Conservation (phyloP, 306 rosid genomes). For the Calophaca sinica region DNA sequence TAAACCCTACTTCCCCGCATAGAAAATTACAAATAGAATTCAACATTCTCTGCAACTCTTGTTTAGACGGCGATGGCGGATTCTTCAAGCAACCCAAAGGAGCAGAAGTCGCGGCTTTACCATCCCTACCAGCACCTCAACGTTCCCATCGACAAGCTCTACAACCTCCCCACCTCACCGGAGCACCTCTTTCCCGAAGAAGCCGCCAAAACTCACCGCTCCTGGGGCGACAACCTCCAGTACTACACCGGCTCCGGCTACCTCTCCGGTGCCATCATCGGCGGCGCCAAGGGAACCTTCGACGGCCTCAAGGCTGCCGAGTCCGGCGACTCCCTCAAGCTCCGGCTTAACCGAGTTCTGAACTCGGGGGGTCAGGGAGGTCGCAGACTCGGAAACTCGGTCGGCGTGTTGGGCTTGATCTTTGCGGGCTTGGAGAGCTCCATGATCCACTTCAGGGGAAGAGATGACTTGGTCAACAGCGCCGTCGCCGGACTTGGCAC, state of each 20-base stretch:
- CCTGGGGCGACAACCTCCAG: conserved; percentile 75
- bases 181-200: conserved; percentile 71
- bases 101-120: conserved; percentile 55
- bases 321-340: conserved; percentile 62
- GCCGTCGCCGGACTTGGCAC: conserved; percentile 74
- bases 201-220: conserved; percentile 63
- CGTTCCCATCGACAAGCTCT: conserved; percentile 64
- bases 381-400: conserved; percentile 60
- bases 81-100: conserved; percentile 38
- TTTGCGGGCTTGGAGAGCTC: conserved; percentile 66
- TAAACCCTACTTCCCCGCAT: conserved; percentile 42
- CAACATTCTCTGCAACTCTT: background rate
- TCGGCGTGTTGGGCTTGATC: conserved; percentile 68
- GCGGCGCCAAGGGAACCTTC: conserved; percentile 56
- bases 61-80: conserved; percentile 57
- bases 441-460: conserved; percentile 51
- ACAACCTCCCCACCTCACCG: conserved; percentile 72
- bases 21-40: background rate
- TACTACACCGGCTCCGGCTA: conserved; percentile 74
- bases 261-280: conserved; percentile 65
- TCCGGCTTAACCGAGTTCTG: conserved; percentile 69
- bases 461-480: conserved; percentile 66
- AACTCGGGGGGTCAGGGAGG: conserved; percentile 71
- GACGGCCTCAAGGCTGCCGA: conserved; percentile 66
- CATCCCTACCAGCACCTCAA: conserved; percentile 75